These are phyloP conservation scores for Lactuca saligna DNA, from an alignment of 129 eudicot genomes.

Conservation along the genomic window DNA sequence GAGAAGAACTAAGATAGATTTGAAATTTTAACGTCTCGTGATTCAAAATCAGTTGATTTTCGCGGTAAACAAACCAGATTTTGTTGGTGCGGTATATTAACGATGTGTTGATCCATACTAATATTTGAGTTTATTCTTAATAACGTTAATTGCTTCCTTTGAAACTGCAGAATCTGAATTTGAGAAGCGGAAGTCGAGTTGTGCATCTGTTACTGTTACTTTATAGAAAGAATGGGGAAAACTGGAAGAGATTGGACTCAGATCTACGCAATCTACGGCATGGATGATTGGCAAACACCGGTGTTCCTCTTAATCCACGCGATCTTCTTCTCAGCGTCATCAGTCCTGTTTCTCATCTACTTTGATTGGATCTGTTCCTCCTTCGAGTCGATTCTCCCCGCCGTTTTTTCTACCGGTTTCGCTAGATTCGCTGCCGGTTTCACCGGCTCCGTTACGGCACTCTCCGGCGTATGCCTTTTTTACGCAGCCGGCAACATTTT, in stretches of 20 bases:
- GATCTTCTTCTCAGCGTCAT: conserved; percentile 45
- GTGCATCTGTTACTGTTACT: neutral
- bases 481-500: conserved; percentile 69
- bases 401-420: conserved; percentile 41
- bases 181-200: conserved; percentile 10
- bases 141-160: neutral
- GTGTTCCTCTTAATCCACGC: conserved; percentile 67
- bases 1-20: neutral
- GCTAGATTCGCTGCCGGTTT: conserved; percentile 77
- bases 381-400: conserved; percentile 41
- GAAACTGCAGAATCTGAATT: conserved; percentile 19
- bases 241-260: conserved; percentile 87
- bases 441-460: conserved; percentile 79
- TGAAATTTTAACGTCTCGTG: neutral
- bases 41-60: conserved; percentile 6
- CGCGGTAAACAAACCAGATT: conserved; percentile 11
- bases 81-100: neutral
- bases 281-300: conserved; percentile 82
- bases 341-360: conserved; percentile 61
- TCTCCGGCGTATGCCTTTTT: conserved; percentile 71
- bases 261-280: conserved; percentile 92
- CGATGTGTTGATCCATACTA: neutral
- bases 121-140: neutral
- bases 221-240: conserved; percentile 50
- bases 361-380: conserved; percentile 49